These are phyloP conservation scores for Saturnispora saitoi DNA, from an alignment of 805 yeast species.

Conservation along the genomic window DNA sequence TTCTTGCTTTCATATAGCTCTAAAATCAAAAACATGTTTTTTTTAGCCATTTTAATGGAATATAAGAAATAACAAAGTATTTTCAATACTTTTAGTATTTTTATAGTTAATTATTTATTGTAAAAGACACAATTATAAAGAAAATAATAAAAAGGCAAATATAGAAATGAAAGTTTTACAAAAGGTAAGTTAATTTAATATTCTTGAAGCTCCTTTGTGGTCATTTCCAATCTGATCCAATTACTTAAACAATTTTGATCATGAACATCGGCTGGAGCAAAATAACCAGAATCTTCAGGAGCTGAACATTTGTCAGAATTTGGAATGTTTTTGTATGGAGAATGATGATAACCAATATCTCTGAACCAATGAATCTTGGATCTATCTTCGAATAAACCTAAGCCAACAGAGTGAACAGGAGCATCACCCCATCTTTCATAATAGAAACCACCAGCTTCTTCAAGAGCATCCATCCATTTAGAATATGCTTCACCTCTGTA, in stretches of 20 bases:
- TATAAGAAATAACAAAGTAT: background rate
- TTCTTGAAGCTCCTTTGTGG: slow-evolving; percentile 27
- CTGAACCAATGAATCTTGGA: slow-evolving; percentile 75
- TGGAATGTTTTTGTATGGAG: slow-evolving; percentile 79
- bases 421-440: slow-evolving; percentile 95
- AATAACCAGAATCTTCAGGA: slow-evolving; percentile 28
- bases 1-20: too few species aligned
- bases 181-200: slow-evolving; percentile 12
- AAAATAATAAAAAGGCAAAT: background rate
- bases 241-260: slow-evolving; percentile 29
- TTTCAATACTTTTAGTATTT: too few species aligned
- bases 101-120: background rate
- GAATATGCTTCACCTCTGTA: slow-evolving; percentile 63
- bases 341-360: slow-evolving; percentile 71
- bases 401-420: slow-evolving; percentile 75
- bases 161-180: background rate
- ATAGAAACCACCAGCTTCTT: slow-evolving; percentile 71
- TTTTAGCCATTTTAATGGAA: background rate
- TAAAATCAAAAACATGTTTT: too few species aligned
- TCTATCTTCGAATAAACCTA: slow-evolving; percentile 65
- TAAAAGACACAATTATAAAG: background rate
- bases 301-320: slow-evolving; percentile 40
- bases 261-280: slow-evolving; percentile 28
- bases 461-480: slow-evolving; percentile 57
- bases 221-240: slow-evolving; percentile 32